Evolutionary conservation across 176 grass and related monocot species (phyloP).

Genomic region (Carex kokanica): DNA sequence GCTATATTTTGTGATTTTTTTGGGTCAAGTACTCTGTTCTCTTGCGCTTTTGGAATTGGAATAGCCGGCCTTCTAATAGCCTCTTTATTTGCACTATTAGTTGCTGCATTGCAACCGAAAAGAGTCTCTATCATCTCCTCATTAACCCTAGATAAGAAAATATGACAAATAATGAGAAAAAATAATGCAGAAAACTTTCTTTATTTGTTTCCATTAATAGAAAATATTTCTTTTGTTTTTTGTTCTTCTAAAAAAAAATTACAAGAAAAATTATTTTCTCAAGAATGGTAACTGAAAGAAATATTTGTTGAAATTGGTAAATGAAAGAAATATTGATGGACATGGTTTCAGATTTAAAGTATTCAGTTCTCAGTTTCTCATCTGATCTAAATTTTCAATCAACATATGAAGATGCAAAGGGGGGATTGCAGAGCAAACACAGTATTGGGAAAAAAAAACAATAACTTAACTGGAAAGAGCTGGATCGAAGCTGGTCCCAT

Average conservation of each 20-base stretch:
- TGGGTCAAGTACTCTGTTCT: conserved; percentile 90
- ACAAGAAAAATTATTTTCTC: neutral
- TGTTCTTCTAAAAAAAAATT: neutral
- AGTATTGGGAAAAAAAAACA: neutral
- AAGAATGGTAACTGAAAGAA: neutral
- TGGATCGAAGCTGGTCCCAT: conserved; percentile 99
- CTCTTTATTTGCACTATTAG: conserved; percentile 50
- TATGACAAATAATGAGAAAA: conserved; percentile 13
- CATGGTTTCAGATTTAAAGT: neutral
- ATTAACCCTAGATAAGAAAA: conserved; percentile 58
- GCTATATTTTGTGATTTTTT: conserved; percentile 98
- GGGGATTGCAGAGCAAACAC: conserved; percentile 2
- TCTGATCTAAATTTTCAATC: neutral
- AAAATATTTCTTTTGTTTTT: neutral
- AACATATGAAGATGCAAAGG: neutral
- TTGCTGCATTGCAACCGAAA: conserved; percentile 68
- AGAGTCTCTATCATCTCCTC: conserved; percentile 99
- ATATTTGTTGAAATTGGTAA: neutral
- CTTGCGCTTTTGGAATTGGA: conserved; percentile 51
- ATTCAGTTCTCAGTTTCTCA: neutral
- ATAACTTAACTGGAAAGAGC: conserved; percentile 88
- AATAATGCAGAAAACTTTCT: neutral
- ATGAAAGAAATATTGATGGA: neutral
- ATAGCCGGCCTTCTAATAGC: conserved; percentile 41
- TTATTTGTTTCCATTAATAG: neutral